Conservation (phyloP, 2,329 filamentous ascomycete genomes). For the Cadophora gregata region DNA sequence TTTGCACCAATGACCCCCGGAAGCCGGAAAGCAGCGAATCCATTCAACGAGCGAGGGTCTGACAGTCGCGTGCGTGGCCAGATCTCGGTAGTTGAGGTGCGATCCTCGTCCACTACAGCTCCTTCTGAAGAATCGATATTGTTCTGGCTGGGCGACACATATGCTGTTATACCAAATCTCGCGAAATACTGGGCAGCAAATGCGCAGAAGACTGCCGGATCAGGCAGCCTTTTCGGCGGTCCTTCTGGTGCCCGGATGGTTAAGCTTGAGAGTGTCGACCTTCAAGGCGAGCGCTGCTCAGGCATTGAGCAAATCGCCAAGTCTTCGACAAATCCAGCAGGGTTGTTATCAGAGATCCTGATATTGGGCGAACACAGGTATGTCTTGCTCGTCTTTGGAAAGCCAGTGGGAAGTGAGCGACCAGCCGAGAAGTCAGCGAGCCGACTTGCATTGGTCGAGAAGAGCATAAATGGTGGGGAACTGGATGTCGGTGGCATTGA, state of each 20-base stretch:
- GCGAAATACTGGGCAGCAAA: conserved; percentile 43
- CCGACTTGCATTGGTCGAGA: conserved; percentile 36
- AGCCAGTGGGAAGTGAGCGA: conserved; percentile 17
- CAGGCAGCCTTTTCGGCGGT: conserved; percentile 39
- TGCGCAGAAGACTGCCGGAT: conserved; percentile 31
- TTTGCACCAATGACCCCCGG: conserved; percentile 71
- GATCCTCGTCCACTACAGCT: conserved; percentile 36
- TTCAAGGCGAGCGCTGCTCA: conserved; percentile 44
- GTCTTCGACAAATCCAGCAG: conserved; percentile 14
- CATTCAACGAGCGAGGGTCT: conserved; percentile 35
- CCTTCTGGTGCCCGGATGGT: conserved; percentile 36
- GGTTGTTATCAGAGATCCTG: conserved; percentile 40
- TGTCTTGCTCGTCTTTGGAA: conserved; percentile 36
- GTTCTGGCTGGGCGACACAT: conserved; percentile 44
- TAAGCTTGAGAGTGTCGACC: conserved; percentile 41
- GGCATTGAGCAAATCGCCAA: conserved; percentile 41
- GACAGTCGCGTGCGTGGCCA: conserved; percentile 34
- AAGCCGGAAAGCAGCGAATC: conserved; percentile 50
- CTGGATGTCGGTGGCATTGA: conserved; percentile 72
- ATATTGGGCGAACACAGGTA: conserved; percentile 44
- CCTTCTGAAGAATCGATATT: conserved; percentile 43
- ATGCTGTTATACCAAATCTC: conserved; percentile 42
- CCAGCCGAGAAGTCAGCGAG: conserved; percentile 22
- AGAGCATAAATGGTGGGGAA: conserved; percentile 34
- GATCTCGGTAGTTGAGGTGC: conserved; percentile 42